phyloP scores from a whole-genome alignment of 371 early-diverging fungal species.

The Massospora cicadina region DNA sequence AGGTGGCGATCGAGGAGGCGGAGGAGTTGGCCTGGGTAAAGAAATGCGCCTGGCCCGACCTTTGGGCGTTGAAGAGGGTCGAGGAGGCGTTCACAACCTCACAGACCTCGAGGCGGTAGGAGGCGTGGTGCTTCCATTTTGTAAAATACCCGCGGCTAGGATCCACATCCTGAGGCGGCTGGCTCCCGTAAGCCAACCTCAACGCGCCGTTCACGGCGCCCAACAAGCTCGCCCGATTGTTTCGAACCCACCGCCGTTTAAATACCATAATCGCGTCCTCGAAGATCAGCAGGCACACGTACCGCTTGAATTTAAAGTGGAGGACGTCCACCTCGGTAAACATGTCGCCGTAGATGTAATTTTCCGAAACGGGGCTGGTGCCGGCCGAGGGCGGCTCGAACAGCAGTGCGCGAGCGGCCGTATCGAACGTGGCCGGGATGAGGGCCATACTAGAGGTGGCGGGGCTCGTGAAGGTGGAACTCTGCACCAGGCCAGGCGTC shows the following conservation, averaged over 20 bases:
- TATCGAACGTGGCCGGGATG: constrained; percentile 30
- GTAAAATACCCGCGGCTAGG: constrained; percentile 31
- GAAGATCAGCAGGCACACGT: constrained; percentile 35
- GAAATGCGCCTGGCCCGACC: constrained; percentile 28
- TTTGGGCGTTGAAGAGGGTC: constrained; percentile 10
- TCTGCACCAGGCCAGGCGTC: constrained; percentile 11
- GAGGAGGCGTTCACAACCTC: constrained; percentile 25
- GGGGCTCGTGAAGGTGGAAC: constrained; percentile 10
- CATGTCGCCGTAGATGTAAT: constrained; percentile 42
- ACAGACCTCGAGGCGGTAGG: constrained; percentile 29
- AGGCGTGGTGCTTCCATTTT: constrained; percentile 43
- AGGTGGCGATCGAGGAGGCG: constrained; percentile 14
- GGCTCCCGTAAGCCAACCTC: constrained; percentile 13
- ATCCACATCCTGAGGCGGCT: constrained; percentile 11
- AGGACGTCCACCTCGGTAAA: constrained; percentile 38
- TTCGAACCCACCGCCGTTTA: constrained; percentile 36
- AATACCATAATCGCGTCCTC: constrained; percentile 36
- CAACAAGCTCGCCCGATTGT: constrained; percentile 22
- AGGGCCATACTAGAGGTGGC: constrained; percentile 25
- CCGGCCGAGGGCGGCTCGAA: constrained; percentile 27
- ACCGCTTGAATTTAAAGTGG: constrained; percentile 32
- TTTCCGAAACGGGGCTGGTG: constrained; percentile 13
- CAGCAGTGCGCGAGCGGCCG: constrained; percentile 24
- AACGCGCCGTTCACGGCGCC: constrained; percentile 27
- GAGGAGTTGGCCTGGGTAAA: constrained; percentile 23